Conservation (phyloP, 352 stramenopile species). For the Globisporangium cylindrosporum region DNA sequence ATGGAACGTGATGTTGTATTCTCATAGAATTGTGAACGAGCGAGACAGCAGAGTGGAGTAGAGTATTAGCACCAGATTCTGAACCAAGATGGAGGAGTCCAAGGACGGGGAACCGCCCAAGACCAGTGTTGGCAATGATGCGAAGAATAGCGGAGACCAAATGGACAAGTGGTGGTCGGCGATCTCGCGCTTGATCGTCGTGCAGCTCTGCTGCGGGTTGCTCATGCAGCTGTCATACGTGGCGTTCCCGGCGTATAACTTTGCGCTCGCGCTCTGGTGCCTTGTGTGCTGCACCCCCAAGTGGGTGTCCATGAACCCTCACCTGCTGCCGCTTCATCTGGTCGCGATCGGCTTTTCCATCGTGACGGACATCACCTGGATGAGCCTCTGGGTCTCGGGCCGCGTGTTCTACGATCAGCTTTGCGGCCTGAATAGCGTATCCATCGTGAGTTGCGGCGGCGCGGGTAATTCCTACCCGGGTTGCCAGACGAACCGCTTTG, state of each 20-base stretch:
- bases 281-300: constrained; percentile 51
- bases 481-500: constrained; percentile 71
- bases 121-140: background rate
- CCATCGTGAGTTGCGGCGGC: constrained; percentile 64
- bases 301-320: constrained; percentile 45
- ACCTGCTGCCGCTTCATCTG: constrained; percentile 49
- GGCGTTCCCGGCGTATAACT: constrained; percentile 79
- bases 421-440: constrained; percentile 53
- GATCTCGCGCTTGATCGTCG: constrained; percentile 33
- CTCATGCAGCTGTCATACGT: constrained; percentile 84
- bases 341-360: constrained; percentile 49
- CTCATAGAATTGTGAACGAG: background rate
- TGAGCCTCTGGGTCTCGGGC: constrained; percentile 68
- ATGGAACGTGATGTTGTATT: background rate
- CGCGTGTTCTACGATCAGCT: constrained; percentile 78
- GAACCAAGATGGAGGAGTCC: background rate
- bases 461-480: constrained; percentile 59
- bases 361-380: constrained; percentile 74
- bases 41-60: background rate
- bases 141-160: background rate
- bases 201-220: constrained; percentile 54
- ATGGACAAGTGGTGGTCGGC: constrained; percentile 43
- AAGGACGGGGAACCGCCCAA: background rate
- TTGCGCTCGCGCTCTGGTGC: constrained; percentile 69
- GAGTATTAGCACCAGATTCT: background rate